Evolutionary conservation across 805 yeast genomes (phyloP), one percentile per base, ranked within the genome.

Genomic region (Jamesozyma piceae): DNA sequence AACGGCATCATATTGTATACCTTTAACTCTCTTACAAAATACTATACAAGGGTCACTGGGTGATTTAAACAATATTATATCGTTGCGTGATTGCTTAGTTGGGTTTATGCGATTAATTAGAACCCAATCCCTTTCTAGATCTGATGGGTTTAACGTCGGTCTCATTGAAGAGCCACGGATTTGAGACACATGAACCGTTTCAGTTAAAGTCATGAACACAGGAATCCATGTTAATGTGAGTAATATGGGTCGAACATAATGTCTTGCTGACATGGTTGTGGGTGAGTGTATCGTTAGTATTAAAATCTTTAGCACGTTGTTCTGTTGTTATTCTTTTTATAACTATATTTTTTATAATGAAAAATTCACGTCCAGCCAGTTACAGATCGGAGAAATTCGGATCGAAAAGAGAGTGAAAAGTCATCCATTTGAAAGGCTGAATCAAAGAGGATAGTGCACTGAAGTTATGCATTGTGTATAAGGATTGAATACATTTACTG

Each of bases 151-250:
- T 54, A 88, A 73, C 0, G 95, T 77, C 1, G 97, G 97, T 41
- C 83, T 71, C 97, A 89, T 89, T 20, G 95, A 85, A 32, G 73
- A 63, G 1, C 97, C 97, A 35, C 79, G 74, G 15, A 88, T 74
- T 61, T 77, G 75, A 14, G 85, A 84, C 22, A 88, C 72, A 63
- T 78, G 78, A 10, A 79, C 78, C 56, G 82, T 84, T 48, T 84
- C 86, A 31, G 77, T 74, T 46, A 80, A 63, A 1, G 84, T 75
- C 49, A 80, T 73, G 14, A 74, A 60, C 37, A 87, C 95, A 0
- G 96, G 96, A 24, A 87, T 62, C 95, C 95, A 88, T 15, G 82
- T 65, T 14, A 75, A 49, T 39, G 73, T 14, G 15, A 42, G 15
- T 18, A 42, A 15, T 4, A 27, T n/a, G 3, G 33, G 22, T 17